Evolutionary conservation across 495 filamentous ascomycete genomes (phyloP), one percentile per base, ranked within the genome.

Genomic region (Aspergillus coremiiformis): DNA sequence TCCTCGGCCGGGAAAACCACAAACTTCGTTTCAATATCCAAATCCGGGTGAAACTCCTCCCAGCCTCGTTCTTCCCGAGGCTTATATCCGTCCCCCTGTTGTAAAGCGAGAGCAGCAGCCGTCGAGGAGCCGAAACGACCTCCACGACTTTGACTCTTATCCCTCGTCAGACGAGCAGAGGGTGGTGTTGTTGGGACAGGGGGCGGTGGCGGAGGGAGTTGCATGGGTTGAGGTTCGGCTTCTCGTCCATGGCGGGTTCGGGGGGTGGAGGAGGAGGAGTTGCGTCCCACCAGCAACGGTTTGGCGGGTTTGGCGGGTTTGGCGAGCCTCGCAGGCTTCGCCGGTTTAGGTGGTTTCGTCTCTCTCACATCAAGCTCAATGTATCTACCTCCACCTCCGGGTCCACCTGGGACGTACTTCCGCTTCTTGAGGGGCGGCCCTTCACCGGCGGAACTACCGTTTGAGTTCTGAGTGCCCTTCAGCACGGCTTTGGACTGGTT

Each of bases 1-100:
- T 96, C 87, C 52, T 91, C 81, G 8, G 90, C 80, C 32, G 77
- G 80, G 65, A 92, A 93, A 2, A 96, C 74, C 33, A 82, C 81
- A 44, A 97, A 83, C 15, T 75, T 79, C 23, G 76, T 77, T 43
- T 93, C 89, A 52, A 95, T 86, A 66, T 97, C 91, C 29, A 99
- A 78, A 59, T 96, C 86, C 11, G 86, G 90, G 66, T 99, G 93
- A 49, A 96, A 97, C 67, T 97, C 94, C 60, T 94, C 89, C 87
- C 91, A 99, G 12, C 88, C 87, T 49, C 91, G 84, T 68, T 99
- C 93, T 66, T 99, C 93, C 51, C 93, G 78, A 3, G 93, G 93
- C 64, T 99, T 97, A 69, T 96, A 96, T 14, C 90, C 90, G 71
- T 96, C 92, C 54, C 84, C 90, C 56, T 92, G 87, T 44, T 89